Percentiles rank a stretch among this genome's conserved stretches.
phyloP scores from a whole-genome alignment of 805 yeast genomes.

The Saccharomycopsis vini region DNA sequence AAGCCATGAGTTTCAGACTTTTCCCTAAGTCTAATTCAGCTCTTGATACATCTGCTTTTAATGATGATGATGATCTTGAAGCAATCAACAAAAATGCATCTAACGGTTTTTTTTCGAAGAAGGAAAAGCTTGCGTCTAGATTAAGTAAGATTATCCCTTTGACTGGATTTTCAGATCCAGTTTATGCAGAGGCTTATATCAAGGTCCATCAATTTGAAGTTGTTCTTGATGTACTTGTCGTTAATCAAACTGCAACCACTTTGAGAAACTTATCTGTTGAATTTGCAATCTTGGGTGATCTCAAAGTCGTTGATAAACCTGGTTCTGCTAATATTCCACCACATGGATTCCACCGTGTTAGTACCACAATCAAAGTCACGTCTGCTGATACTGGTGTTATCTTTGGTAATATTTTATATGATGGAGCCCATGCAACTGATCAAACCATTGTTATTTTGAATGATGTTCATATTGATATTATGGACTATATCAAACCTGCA shows the following conservation, averaged over 20 bases:
- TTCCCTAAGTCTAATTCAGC: slow-evolving; percentile 12
- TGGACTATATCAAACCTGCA: slow-evolving; percentile 97
- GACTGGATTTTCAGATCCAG: slow-evolving; percentile 98
- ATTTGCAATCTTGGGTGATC: slow-evolving; percentile 92
- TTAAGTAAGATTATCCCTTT: slow-evolving; percentile 82
- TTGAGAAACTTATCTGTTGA: slow-evolving; percentile 87
- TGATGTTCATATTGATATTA: slow-evolving; percentile 91
- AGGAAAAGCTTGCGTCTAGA: slow-evolving; percentile 62
- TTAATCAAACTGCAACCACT: slow-evolving; percentile 88
- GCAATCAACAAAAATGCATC: slow-evolving; percentile 15
- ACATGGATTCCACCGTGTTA: slow-evolving; percentile 90
- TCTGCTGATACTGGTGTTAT: slow-evolving; percentile 98
- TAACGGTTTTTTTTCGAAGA: slow-evolving; percentile 24
- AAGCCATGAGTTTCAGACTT: slow-evolving; percentile 69
- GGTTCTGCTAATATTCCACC: slow-evolving; percentile 87
- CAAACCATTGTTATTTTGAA: slow-evolving; percentile 83
- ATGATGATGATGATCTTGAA: slow-evolving; percentile 27
- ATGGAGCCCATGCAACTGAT: slow-evolving; percentile 89
- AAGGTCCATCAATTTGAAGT: slow-evolving; percentile 96
- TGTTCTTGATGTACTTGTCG: slow-evolving; percentile 84
- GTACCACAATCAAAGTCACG: slow-evolving; percentile 85
- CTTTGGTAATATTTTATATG: slow-evolving; percentile 94
- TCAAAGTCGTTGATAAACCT: slow-evolving; percentile 89
- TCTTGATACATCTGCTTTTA: slow-evolving; percentile 31
- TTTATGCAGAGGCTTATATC: slow-evolving; percentile 94